Percentiles rank a stretch among this genome's conserved stretches.
Conservation (phyloP, 2,329 filamentous ascomycete genomes). For the Fusarium clavum region DNA sequence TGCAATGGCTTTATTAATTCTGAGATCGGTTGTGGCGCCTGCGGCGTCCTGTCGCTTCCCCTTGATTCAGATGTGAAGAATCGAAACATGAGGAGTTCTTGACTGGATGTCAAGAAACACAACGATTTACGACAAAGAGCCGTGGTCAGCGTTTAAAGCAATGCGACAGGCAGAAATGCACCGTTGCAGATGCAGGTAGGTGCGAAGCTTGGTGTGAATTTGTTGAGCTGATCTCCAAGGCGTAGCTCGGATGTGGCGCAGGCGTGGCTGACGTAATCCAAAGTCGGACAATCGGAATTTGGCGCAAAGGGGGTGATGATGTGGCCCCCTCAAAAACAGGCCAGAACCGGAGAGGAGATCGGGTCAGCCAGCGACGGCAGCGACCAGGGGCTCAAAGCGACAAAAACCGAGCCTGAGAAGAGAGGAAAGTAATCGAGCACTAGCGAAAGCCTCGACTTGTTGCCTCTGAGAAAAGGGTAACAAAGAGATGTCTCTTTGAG, state of each 20-base stretch:
- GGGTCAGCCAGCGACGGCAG: slow-evolving; percentile 41
- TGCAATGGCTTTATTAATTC: slow-evolving; percentile 47
- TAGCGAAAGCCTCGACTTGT: slow-evolving; percentile 60
- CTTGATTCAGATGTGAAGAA: slow-evolving; percentile 70
- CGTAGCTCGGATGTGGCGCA: slow-evolving; percentile 33
- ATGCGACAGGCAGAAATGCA: slow-evolving; percentile 38
- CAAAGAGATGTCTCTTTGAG: slow-evolving; percentile 38
- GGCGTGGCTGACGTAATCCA: slow-evolving; percentile 52
- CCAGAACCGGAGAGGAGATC: slow-evolving; percentile 42
- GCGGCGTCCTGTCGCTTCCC: slow-evolving; percentile 65
- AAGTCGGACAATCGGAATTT: slow-evolving; percentile 46
- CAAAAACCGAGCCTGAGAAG: slow-evolving; percentile 34
- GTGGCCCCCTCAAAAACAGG: slow-evolving; percentile 49
- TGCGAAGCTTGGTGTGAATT: slow-evolving; percentile 30
- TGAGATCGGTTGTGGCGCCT: slow-evolving; percentile 57
- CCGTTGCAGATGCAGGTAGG: slow-evolving; percentile 9
- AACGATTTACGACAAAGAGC: slow-evolving; percentile 35
- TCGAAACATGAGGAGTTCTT: slow-evolving; percentile 68
- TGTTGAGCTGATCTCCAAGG: slow-evolving; percentile 9
- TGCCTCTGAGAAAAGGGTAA: slow-evolving; percentile 37
- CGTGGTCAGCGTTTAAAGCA: slow-evolving; percentile 29
- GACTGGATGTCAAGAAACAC: slow-evolving; percentile 38
- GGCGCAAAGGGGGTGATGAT: slow-evolving; percentile 49
- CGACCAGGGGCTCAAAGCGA: slow-evolving; percentile 40
- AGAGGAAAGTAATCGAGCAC: slow-evolving; percentile 56